Evolutionary conservation across 2,329 filamentous ascomycete genomes (phyloP), one percentile per base, ranked within the genome.

Genomic region (Arachnomyces sp.): DNA sequence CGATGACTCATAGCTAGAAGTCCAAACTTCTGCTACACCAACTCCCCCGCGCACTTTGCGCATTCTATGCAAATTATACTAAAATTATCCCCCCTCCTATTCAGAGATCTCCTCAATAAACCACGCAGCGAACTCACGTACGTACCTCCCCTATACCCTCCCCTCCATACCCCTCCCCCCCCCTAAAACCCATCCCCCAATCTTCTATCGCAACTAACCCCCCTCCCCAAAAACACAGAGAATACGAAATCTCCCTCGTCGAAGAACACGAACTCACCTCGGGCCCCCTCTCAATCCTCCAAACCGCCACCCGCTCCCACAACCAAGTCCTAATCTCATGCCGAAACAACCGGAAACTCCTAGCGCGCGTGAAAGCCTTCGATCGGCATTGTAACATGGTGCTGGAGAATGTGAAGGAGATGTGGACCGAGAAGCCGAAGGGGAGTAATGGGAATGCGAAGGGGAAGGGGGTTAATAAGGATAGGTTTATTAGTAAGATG

Each of bases 371-470:
- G 59, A 98, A 98, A 74, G 92, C 92, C 5, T 98, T 98, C 63
- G 92, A 98, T 68, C 77, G 92, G 45, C 92, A 98, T 68, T 96
- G 89, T 77, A 98, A 98, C 70, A 96, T 98, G 92, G 85, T 94
- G 3, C 73, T 95, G 35, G 88, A 94, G 72, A 94, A 94, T 53
- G 88, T 93, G 32, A 93, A 93, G 74, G 92, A 98, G 71, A 96
- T 98, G 90, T 98, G 92, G 92, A 95, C 89, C 7, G 92, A 98
- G 70, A 92, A 84, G 41, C 88, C 90, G 36, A 74, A 85, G 57
- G 80, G 84, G 15, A n/a, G n/a, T n/a, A n/a, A n/a, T n/a, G n/a
- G n/a, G n/a, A n/a, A n/a, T 25, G 82, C 81, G 50, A 90, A 90
- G 50, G 92, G 90, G 72, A 89, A 88, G 69, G 89, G 89, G 41